phyloP scores from a whole-genome alignment of 2,329 filamentous ascomycete species.

The Podosphaera fusca region DNA sequence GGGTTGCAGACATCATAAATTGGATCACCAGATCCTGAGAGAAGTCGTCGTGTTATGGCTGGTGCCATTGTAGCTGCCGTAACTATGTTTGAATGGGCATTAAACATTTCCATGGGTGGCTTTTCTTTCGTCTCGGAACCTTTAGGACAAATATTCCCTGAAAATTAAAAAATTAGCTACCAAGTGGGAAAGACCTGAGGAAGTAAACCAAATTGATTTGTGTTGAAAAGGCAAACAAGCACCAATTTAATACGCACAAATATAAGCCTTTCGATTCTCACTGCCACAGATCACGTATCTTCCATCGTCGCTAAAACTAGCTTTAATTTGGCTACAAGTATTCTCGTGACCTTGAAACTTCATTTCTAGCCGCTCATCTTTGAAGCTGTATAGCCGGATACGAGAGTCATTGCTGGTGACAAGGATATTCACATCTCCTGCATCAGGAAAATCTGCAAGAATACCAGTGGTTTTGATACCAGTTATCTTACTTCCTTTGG shows the following conservation, averaged over 20 bases:
- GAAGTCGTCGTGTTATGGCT: conserved; percentile 47
- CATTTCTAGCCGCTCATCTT: conserved; percentile 61
- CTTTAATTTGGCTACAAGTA: conserved; percentile 70
- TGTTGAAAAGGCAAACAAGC: neutral
- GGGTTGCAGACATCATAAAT: conserved; percentile 95
- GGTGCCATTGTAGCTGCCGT: conserved; percentile 79
- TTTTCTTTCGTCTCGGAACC: conserved; percentile 44
- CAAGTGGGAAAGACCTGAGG: neutral
- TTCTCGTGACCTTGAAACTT: conserved; percentile 91
- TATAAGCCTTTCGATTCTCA: conserved; percentile 72
- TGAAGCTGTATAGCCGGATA: conserved; percentile 69
- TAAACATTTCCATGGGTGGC: conserved; percentile 66
- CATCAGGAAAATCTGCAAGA: conserved; percentile 28
- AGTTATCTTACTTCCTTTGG: conserved; percentile 93
- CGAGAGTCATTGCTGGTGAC: conserved; percentile 91
- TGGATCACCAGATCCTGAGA: conserved; percentile 59
- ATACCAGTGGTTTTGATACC: conserved; percentile 57
- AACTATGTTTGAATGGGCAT: conserved; percentile 71
- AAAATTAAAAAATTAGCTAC: neutral
- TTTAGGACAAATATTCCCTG: conserved; percentile 36
- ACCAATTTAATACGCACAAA: conserved; percentile 24
- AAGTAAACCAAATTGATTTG: neutral
- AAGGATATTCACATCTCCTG: conserved; percentile 49
- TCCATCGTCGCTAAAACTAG: conserved; percentile 69
- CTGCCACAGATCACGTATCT: conserved; percentile 78